A percentile compares a stretch with the other conserved stretches of the same genome.
These are phyloP conservation scores for Penicillium sp. DNA, from an alignment of 2,329 filamentous ascomycete genomes.

Conservation along the genomic window DNA sequence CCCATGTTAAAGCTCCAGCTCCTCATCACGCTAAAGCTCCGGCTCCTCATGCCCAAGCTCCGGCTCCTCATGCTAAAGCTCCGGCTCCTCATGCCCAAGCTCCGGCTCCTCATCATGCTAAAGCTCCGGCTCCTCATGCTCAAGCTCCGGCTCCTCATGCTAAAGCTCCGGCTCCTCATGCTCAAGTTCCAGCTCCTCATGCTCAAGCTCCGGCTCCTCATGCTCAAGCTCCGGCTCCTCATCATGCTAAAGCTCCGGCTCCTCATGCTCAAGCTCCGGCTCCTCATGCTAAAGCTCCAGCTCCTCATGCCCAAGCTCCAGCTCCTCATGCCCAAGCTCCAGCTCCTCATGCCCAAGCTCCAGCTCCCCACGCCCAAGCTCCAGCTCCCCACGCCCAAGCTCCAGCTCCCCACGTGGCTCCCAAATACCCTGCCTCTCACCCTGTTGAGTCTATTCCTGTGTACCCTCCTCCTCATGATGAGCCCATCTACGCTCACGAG, in stretches of 20 bases:
- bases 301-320: neutral
- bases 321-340: neutral
- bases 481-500: slow-evolving; percentile 10
- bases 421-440: neutral
- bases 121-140: neutral
- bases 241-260: neutral
- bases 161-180: neutral
- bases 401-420: neutral
- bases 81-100: neutral
- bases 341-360: neutral
- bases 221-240: neutral
- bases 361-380: neutral
- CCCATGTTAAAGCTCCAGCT: neutral
- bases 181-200: neutral
- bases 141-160: neutral
- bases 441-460: neutral
- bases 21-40: neutral
- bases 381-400: neutral
- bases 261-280: neutral
- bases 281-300: neutral
- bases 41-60: neutral
- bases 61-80: neutral
- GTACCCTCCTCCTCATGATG: slow-evolving; percentile 2
- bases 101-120: neutral
- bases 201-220: neutral